Evolutionary conservation across 2,329 filamentous ascomycete genomes (phyloP).

Genomic region (Penicillium sp.): DNA sequence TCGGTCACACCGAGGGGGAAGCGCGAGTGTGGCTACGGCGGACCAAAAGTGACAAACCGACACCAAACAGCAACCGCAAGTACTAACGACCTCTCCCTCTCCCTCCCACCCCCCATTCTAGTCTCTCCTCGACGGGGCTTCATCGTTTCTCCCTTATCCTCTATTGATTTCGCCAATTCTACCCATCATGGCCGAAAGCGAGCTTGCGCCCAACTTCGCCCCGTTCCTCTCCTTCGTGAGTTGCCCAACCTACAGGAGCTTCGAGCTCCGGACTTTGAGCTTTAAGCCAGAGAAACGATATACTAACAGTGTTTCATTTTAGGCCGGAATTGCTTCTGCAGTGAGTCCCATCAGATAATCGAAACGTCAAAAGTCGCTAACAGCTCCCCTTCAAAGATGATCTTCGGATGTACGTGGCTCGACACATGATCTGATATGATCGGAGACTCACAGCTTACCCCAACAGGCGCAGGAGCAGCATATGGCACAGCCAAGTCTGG

Average conservation of each 20-base stretch:
- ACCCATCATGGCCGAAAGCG: conserved; percentile 47
- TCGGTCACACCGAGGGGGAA: conserved; percentile 7
- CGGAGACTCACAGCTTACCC: conserved; percentile 20
- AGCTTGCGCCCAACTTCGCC: conserved; percentile 62
- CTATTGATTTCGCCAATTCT: neutral
- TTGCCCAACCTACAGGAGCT: conserved; percentile 15
- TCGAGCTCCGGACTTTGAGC: conserved; percentile 8
- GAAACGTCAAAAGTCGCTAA: conserved; percentile 22
- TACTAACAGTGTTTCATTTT: conserved; percentile 24
- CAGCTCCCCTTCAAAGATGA: conserved; percentile 43
- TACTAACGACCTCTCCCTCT: conserved; percentile 5
- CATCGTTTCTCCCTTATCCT: neutral
- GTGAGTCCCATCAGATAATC: conserved; percentile 35
- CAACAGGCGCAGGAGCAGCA: conserved; percentile 62
- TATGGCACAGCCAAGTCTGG: conserved; percentile 69
- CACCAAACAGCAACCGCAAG: conserved; percentile 15
- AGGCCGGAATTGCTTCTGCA: conserved; percentile 53
- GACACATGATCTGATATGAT: neutral
- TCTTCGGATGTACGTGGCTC: conserved; percentile 51
- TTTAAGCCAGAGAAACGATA: neutral
- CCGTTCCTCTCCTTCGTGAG: conserved; percentile 69
- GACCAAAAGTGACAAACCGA: conserved; percentile 25
- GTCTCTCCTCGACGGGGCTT: conserved; percentile 7
- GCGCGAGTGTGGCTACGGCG: conserved; percentile 19
- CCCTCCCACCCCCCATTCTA: neutral